Base-by-base conservation (phyloP, 2,329 filamentous ascomycete genomes). In the Mycosphaerella sp. region DNA sequence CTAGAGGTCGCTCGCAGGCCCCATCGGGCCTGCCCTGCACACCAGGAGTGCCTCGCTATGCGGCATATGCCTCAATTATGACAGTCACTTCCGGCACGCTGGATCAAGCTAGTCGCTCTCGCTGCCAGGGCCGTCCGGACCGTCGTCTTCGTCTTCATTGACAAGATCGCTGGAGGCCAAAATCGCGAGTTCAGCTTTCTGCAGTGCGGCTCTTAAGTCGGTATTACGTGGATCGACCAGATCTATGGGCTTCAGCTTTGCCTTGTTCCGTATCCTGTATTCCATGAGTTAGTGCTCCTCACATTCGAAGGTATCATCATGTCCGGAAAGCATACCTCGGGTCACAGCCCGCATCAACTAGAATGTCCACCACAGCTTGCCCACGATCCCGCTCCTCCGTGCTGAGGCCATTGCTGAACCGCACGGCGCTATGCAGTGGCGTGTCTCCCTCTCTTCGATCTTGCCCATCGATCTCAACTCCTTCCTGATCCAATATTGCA, bases 381-480 rank as follows among this genome's bases (percentile, higher is more conserved):
- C 84, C 87, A 60, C 82, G 82, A 57, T 80, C 76, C 71, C 82
- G 80, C 69, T 87, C 82, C 52, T 78, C 78, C 43, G 78, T 74
- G 36, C 80, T 78, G 65, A 87, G 80, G 52, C 74, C 73, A 77
- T 91, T 91, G 73, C 86, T 80, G 78, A 83, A 92, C 66, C 85
- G 80, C 62, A 93, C 82, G 52, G 83, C 87, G 67, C 82, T 82
- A 78, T 95, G 89, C 55, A 95, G 78, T 31, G 87, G 87, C 2
- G 87, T 91, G 72, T 93, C 87, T 58, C 81, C 79, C 56, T 92
- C 86, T 66, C 79, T 70, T 63, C 80, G 81, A 74, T 83, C 86
- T 65, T 84, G 66, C 51, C 87, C 86, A 74, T 95, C 89, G 74
- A 90, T 92, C 73, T 93, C 89, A 70, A 95, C 85, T 62, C 85